Evolutionary conservation across 805 yeast genomes (phyloP), one percentile per base, ranked within the genome.

Genomic region (Pichia scutulata): DNA sequence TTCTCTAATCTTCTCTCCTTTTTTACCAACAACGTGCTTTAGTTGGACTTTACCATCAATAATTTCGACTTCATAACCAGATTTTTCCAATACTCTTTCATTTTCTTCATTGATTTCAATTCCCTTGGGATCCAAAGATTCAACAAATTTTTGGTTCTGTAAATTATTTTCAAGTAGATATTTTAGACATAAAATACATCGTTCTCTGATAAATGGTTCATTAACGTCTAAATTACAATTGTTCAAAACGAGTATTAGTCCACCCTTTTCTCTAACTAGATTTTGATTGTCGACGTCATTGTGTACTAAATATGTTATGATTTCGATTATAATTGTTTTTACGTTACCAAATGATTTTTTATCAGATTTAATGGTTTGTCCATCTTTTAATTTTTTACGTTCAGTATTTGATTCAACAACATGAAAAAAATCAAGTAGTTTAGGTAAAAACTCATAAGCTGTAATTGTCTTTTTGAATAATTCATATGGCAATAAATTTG

Each of bases 131-230:
- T 92, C 97, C 52, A 92, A 65, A 37, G 74, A 67, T 0, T 86
- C 81, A 0, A 92, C 89, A 62, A 89, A 80, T 1, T 75, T 71
- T 66, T 92, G 97, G 63, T 92, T 93, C 44, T 70, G 72, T 4
- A 56, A 60, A 58, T 93, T 93, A 10, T 76, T 72, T 23, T 78
- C 76, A 16, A 92, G 66, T 30, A 89, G 66, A 53, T 81, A 82
- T 59, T 83, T 78, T 26, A 93, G 63, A 60, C 97, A 88, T 7
- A 92, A 68, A 33, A 93, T 86, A 1, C 95, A 77, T 52, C 92
- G 70, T 61, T 92, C 99, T 56, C 88, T 84, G 50, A 86, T 83
- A 58, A 76, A 92, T 0, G 97, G 98, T 63, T 93, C 95, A 62
- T 86, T 81, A 43, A 82, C 83, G 64, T 92, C 98, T 47, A 93